phyloP scores from a whole-genome alignment of 176 grass and related monocot species.

The Bonia amplexicaulis region DNA sequence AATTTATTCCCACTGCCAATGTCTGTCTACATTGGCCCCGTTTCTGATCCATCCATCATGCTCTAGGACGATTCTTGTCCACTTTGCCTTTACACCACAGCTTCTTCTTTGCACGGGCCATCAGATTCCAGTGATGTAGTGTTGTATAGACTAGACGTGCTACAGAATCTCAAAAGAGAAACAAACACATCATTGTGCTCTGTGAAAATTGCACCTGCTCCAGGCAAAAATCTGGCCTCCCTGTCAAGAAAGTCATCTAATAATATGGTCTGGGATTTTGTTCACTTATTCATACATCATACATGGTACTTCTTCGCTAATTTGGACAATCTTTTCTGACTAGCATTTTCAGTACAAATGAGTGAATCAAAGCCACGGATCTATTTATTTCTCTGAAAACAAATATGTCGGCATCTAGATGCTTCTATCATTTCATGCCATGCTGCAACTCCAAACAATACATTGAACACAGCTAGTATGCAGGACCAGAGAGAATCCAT shows the following conservation, averaged over 20 bases:
- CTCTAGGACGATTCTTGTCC: slow-evolving; percentile 29
- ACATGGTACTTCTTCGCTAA: background rate
- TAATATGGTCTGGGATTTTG: background rate
- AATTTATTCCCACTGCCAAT: slow-evolving; percentile 8
- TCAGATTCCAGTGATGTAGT: slow-evolving; percentile 25
- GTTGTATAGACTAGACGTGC: background rate
- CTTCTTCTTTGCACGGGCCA: background rate
- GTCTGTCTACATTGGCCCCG: slow-evolving; percentile 15
- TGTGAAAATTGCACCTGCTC: background rate
- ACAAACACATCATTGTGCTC: background rate
- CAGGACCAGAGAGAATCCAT: slow-evolving; percentile 15
- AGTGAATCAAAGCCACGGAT: background rate
- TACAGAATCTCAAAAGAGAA: background rate
- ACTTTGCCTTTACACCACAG: slow-evolving; percentile 16
- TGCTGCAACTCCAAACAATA: background rate
- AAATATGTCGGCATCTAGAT: slow-evolving; percentile 28
- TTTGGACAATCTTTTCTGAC: background rate
- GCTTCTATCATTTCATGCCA: slow-evolving; percentile 17
- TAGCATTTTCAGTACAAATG: background rate
- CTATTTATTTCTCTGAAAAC: background rate
- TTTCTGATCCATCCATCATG: slow-evolving; percentile 18
- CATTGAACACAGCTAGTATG: slow-evolving; percentile 24
- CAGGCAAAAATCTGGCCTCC: slow-evolving; percentile 5
- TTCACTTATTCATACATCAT: background rate
- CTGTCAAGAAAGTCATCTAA: background rate